Evolutionary conservation across 2,329 filamentous ascomycete genomes (phyloP), one percentile per base, ranked within the genome.

Genomic region (Paradendryphiella salina): DNA sequence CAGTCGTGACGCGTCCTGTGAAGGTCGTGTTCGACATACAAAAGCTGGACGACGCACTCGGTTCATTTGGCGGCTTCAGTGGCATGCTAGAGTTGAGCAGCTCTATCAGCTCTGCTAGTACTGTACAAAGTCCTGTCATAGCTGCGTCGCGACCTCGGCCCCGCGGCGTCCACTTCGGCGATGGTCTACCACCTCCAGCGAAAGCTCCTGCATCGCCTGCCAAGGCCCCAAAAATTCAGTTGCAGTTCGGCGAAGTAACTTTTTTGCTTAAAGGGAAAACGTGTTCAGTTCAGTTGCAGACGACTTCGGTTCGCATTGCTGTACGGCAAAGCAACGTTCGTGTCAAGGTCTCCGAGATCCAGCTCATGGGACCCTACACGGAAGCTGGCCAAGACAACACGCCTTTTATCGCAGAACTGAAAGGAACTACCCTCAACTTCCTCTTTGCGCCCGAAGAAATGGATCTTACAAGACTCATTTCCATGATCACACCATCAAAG

Each of bases 51-150:
- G 91, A 96, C 63, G 89, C 89, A 0, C 85, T 97, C 52, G 84
- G 85, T 48, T 90, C 89, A 80, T 92, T 96, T 73, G 94, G 94
- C 29, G 94, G 94, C 0, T 77, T 99, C 35, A 96, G 92, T 70
- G 90, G 91, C 59, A 87, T 99, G 44, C 77, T 99, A 35, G 95
- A 94, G 63, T 83, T 96, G 70, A 89, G 91, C 56, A 88, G 83
- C 52, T 96, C 93, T 0, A 88, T 96, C 56, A 84, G 87, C 9
- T 91, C 89, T 0, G 87, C 83, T 52, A 81, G 84, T n/a, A 83
- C 85, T 1, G 64, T 57, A 69, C 75, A 66, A 40, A 69, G 63
- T 35, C 70, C 72, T 10, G 52, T 57, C 7, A 55, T 70, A 15
- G 60, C 67, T 4, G 71, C 68, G 21, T 62, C 69, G 11, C 65